Percentiles rank a stretch among this genome's conserved stretches.
phyloP scores from a whole-genome alignment of 495 filamentous ascomycete species.

The Paragyromitra xinjiangensis region DNA sequence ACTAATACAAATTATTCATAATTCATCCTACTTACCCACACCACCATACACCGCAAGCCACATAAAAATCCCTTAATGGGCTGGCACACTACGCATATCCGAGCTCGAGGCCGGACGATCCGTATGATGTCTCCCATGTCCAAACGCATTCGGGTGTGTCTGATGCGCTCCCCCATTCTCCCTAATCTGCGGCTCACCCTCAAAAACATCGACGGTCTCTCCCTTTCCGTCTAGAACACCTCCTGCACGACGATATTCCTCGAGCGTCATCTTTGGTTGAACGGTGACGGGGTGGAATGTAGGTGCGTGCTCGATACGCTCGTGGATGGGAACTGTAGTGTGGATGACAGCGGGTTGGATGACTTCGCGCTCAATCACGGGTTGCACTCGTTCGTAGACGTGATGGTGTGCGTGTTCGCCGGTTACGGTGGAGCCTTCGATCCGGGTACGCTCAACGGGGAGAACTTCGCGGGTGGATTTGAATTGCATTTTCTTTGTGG shows the following conservation, averaged over 20 bases:
- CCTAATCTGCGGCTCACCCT: slow-evolving; percentile 54
- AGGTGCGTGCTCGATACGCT: slow-evolving; percentile 69
- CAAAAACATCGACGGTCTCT: slow-evolving; percentile 48
- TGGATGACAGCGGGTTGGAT: slow-evolving; percentile 72
- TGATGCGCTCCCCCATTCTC: slow-evolving; percentile 55
- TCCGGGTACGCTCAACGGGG: slow-evolving; percentile 63
- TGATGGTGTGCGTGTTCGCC: slow-evolving; percentile 74
- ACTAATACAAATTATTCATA: slow-evolving; percentile 7
- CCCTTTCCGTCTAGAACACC: slow-evolving; percentile 64
- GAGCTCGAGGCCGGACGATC: background rate
- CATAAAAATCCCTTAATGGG: background rate
- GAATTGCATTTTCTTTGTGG: slow-evolving; percentile 58
- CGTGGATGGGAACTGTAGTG: slow-evolving; percentile 73
- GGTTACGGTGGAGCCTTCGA: slow-evolving; percentile 62
- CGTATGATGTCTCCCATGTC: slow-evolving; percentile 14
- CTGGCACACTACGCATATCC: background rate
- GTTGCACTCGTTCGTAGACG: slow-evolving; percentile 71
- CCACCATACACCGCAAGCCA: background rate
- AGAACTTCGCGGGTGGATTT: slow-evolving; percentile 62
- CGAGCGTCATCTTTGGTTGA: slow-evolving; percentile 69
- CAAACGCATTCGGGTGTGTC: slow-evolving; percentile 49
- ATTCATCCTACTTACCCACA: background rate
- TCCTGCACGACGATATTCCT: slow-evolving; percentile 68
- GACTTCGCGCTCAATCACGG: slow-evolving; percentile 71
- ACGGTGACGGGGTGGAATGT: slow-evolving; percentile 68